Evolutionary conservation across 495 filamentous ascomycete species (phyloP).

Genomic region (Xylaria acuta): DNA sequence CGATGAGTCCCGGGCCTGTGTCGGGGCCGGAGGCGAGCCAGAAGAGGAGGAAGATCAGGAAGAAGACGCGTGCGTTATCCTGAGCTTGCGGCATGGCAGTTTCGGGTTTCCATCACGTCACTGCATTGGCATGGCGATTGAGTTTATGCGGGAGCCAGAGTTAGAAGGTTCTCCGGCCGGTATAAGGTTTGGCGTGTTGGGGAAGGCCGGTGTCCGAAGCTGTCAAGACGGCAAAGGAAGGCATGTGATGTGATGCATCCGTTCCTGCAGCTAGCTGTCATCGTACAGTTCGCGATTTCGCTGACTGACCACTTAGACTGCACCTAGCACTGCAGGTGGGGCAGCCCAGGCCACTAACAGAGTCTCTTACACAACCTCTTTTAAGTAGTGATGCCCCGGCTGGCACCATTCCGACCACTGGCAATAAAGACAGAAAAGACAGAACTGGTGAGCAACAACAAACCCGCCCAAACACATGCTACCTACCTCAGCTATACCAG

Average conservation of each 20-base stretch:
- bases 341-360: no score
- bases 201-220: neutral
- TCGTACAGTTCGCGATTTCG: neutral
- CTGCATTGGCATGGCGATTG: conserved; percentile 30
- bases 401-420: no score
- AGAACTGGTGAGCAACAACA: neutral
- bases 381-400: no score
- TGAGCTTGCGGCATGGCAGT: conserved; percentile 41
- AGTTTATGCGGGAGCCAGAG: conserved; percentile 14
- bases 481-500: neutral
- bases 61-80: conserved; percentile 46
- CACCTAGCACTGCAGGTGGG: neutral
- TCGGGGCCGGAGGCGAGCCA: conserved; percentile 50
- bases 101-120: conserved; percentile 38
- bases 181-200: neutral
- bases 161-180: neutral
- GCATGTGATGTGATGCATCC: neutral
- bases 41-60: conserved; percentile 52
- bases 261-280: conserved; percentile 3
- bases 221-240: neutral
- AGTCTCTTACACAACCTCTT: neutral
- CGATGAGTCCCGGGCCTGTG: conserved; percentile 47
- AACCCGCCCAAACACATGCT: neutral
- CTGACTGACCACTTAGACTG: neutral
- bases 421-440: neutral